Evolutionary conservation across 768 basidiomycete genomes (phyloP).

Genomic region (Pisolithus sp.): DNA sequence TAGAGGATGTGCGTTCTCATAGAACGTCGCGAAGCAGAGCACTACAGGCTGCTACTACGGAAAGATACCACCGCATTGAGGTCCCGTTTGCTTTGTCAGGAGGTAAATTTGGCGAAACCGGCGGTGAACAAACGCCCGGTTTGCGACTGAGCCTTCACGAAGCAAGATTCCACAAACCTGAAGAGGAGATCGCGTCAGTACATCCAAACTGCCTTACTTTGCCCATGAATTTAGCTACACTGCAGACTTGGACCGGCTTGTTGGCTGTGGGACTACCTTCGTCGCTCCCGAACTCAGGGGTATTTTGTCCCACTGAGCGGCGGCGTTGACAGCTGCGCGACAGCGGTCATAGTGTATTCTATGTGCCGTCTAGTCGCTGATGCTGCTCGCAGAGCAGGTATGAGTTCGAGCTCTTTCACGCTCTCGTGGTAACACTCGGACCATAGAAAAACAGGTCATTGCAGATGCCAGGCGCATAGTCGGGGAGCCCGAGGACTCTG

Average conservation of each 20-base stretch:
- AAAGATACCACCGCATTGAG: slow-evolving; percentile 76
- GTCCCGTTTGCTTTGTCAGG: slow-evolving; percentile 73
- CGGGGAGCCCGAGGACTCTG: slow-evolving; percentile 76
- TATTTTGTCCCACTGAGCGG: slow-evolving; percentile 95
- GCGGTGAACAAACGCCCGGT: slow-evolving; percentile 42
- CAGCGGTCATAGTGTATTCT: slow-evolving; percentile 90
- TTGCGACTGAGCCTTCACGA: slow-evolving; percentile 39
- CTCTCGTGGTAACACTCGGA: neutral
- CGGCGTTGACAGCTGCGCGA: slow-evolving; percentile 96
- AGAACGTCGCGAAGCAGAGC: slow-evolving; percentile 77
- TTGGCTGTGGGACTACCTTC: slow-evolving; percentile 99
- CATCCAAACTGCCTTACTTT: neutral
- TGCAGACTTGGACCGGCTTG: slow-evolving; percentile 90
- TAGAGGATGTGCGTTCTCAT: slow-evolving; percentile 93
- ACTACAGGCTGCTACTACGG: slow-evolving; percentile 79
- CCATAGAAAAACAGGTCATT: slow-evolving; percentile 76
- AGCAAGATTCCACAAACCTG: slow-evolving; percentile 67
- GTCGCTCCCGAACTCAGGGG: slow-evolving; percentile 88
- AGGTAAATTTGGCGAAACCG: slow-evolving; percentile 63
- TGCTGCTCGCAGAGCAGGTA: slow-evolving; percentile 69
- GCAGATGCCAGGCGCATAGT: slow-evolving; percentile 84
- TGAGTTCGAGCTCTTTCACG: slow-evolving; percentile 13
- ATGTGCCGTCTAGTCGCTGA: slow-evolving; percentile 91
- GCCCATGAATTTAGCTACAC: neutral
- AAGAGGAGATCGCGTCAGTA: slow-evolving; percentile 96